Base-by-base conservation (phyloP, 2,329 filamentous ascomycete genomes). In the Cladobotryum mycophilum region DNA sequence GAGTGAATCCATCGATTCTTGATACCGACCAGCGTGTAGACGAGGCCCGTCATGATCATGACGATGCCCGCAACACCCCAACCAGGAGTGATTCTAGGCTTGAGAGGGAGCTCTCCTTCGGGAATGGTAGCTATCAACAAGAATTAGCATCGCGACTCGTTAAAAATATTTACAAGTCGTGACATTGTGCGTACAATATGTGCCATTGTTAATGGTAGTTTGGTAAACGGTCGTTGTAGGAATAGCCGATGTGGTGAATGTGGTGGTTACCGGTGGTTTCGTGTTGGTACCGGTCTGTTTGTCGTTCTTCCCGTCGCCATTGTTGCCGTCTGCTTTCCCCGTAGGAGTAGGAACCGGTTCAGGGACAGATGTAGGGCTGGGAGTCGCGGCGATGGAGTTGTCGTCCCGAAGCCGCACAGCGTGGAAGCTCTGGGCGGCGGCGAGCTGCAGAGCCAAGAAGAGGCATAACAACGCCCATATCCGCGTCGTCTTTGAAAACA, bases 1-100 rank as follows among this genome's bases (percentile, higher is more conserved):
- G 87, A 84, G 63, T 93, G 86, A 12, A 92, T 77, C 80, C 80
- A 85, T 66, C 79, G 78, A 61, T 89, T 89, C 68, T 89, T 92
- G 61, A 95, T 89, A 1, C 91, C 91, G 57, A 95, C 78, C 17
- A 96, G 68, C 7, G 81, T 78, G 63, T 93, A 86, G 6, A 80
- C 72, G 8, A 78, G 62, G n/a, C 92, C 92, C 8, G 84, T 80
- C 4, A 83, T 64, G 41, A 97, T 75, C 53, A 97, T 74, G 45
- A 96, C 73, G 17, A 85, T 80, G 20, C 91, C 92, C 34, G 84
- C 84, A 45, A 96, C 80, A 3, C 83, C 88, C 69, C 89, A 84
- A 38, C 85, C 89, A 3, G 92, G 90, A 2, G 89, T 96, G 44
- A 97, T 76, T 49, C 67, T 70, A 0, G 92, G 90, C 20, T 79